Evolutionary conservation across 2,329 filamentous ascomycete species (phyloP), one percentile per base, ranked within the genome.

Genomic region (Neofusicoccum umdonicola): DNA sequence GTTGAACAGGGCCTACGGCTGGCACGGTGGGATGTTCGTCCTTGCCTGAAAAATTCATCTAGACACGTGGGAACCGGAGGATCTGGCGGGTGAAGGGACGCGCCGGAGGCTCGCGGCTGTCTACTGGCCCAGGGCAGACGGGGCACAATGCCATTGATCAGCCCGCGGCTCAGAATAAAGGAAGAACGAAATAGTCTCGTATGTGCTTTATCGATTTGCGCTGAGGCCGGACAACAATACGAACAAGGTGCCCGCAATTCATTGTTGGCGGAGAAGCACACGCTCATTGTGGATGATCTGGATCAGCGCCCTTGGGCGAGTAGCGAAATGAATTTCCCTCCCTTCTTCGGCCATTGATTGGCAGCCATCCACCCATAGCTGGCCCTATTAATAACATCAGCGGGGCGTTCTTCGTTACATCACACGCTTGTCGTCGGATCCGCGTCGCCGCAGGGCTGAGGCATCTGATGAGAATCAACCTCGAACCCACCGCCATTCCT

Each of bases 1-100:
- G 22, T 68, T 88, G 45, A 77, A 71, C 58, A 74, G 82, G 51
- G 76, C 79, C 0, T 88, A 83, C 74, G 84, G 82, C 0, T 87
- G 83, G 84, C 15, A 66, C 66, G 77, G 77, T 0, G 73, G 67
- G 0, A 82, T 80, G 76, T 86, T 87, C 35, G 42, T 50, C 19
- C 34, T 41, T 48, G 57, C 17, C 44, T 61, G 39, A 27, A 39
- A 27, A 7, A 17, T 34, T 34, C 34, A 22, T 9, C 54, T 39
- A 35, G 41, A 58, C 54, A 58, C 54, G 41, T 58, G 54, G 54
- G 6, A 44, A 7, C 11, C 8, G 54, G 54, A 44, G 31, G 54
- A 57, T 57, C 54, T 13, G 22, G 39, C 37, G 54, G 54, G 37
- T 34, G 22, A 57, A 19, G 13, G 41, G 54, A 31, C 42, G 19